phyloP scores from a whole-genome alignment of 805 yeast genomes.

The Ogataea ganodermae region DNA sequence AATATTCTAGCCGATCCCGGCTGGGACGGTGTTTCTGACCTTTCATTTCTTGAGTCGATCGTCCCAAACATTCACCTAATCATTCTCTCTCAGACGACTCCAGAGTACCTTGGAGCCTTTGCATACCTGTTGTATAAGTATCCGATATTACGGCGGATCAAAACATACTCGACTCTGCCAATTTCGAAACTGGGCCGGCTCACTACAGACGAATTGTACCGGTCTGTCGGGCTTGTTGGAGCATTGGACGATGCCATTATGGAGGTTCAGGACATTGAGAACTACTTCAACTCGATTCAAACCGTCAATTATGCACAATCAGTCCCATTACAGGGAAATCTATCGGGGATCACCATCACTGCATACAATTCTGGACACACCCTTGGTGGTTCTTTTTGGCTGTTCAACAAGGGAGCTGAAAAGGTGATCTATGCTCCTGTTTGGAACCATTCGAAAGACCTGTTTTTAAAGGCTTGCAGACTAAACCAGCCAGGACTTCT shows the following conservation, averaged over 20 bases:
- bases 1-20: slow-evolving; percentile 70
- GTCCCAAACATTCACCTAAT: slow-evolving; percentile 62
- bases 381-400: slow-evolving; percentile 93
- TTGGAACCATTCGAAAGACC: slow-evolving; percentile 94
- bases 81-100: slow-evolving; percentile 83
- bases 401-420: slow-evolving; percentile 70
- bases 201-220: slow-evolving; percentile 79
- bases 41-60: slow-evolving; percentile 44
- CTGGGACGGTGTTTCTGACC: slow-evolving; percentile 59
- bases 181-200: slow-evolving; percentile 83
- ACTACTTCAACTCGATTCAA: slow-evolving; percentile 68
- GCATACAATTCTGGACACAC: slow-evolving; percentile 92
- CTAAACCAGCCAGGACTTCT: slow-evolving; percentile 56
- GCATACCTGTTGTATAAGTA: slow-evolving; percentile 61
- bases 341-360: slow-evolving; percentile 63
- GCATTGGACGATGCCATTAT: slow-evolving; percentile 58
- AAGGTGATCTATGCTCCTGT: slow-evolving; percentile 84
- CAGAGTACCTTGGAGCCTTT: slow-evolving; percentile 78
- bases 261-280: slow-evolving; percentile 76
- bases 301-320: slow-evolving; percentile 81
- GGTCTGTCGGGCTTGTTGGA: slow-evolving; percentile 73
- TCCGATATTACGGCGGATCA: slow-evolving; percentile 62
- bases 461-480: slow-evolving; percentile 74
- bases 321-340: slow-evolving; percentile 57
- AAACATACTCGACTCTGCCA: slow-evolving; percentile 88